These are phyloP conservation scores for Pezicula neosporulosa DNA, from an alignment of 2,329 filamentous ascomycete species.

Conservation along the genomic window DNA sequence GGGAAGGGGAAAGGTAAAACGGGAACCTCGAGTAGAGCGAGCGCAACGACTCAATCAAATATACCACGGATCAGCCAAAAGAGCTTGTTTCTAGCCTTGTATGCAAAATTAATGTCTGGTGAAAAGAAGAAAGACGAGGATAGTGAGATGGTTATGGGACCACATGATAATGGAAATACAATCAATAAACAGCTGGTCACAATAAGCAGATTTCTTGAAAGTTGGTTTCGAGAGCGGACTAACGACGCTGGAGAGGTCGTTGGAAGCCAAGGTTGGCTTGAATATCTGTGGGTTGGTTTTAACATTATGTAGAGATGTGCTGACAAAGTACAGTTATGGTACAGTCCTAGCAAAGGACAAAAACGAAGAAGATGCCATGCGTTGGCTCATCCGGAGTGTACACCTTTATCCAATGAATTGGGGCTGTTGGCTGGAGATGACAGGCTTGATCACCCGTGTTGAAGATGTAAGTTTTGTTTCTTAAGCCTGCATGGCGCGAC, in stretches of 20 bases:
- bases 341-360: conserved; percentile 88
- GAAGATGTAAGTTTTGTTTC: conserved; percentile 65
- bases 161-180: conserved; percentile 80
- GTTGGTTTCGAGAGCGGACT: conserved; percentile 71
- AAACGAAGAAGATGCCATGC: conserved; percentile 79
- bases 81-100: conserved; percentile 86
- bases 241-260: conserved; percentile 54
- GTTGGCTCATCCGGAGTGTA: conserved; percentile 84
- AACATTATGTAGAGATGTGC: background rate
- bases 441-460: conserved; percentile 70
- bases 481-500: conserved; percentile 9
- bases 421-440: conserved; percentile 94
- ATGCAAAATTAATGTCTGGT: conserved; percentile 87
- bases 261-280: conserved; percentile 85
- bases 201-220: conserved; percentile 72
- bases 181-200: conserved; percentile 80
- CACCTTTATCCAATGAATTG: conserved; percentile 93
- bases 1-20: conserved; percentile 59
- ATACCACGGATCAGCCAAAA: conserved; percentile 75
- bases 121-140: conserved; percentile 97
- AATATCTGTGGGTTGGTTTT: conserved; percentile 60
- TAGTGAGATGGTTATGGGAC: conserved; percentile 94
- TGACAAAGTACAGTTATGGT: conserved; percentile 59
- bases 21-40: conserved; percentile 6
- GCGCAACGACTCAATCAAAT: conserved; percentile 4